Evolutionary conservation across 441 rosid genomes (phyloP).

Genomic region (Eutrema salsugineum): DNA sequence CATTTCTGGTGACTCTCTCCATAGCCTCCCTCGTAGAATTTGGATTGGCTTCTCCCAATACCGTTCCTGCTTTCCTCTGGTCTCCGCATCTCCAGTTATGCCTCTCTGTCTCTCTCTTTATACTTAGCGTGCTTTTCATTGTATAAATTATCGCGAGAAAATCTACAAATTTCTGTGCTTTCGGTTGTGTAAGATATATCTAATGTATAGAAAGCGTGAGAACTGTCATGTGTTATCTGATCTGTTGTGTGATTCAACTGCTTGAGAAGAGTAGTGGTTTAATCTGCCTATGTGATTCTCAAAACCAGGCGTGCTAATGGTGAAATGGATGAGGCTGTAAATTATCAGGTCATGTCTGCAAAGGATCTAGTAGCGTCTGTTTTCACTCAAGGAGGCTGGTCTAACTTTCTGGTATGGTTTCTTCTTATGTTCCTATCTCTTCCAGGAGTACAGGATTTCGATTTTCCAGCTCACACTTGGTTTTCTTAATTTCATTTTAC

Average conservation of each 20-base stretch:
- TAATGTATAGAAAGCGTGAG: not conserved
- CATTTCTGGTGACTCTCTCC: conserved; percentile 24
- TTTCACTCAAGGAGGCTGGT: conserved; percentile 76
- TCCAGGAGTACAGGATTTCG: not conserved
- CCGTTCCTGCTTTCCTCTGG: conserved; percentile 82
- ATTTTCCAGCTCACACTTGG: not conserved
- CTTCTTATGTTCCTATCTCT: not conserved
- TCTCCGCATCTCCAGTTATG: conserved; percentile 54
- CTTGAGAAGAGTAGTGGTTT: not conserved
- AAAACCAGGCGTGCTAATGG: conserved; percentile 31
- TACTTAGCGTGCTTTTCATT: not conserved
- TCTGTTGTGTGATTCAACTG: not conserved
- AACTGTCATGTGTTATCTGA: not conserved
- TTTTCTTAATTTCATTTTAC: not conserved
- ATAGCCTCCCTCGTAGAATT: conserved; percentile 33
- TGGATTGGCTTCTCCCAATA: conserved; percentile 40
- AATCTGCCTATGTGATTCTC: not conserved
- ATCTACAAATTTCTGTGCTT: not conserved
- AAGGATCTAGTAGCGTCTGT: conserved; percentile 67
- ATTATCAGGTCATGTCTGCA: conserved; percentile 73
- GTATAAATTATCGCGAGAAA: not conserved
- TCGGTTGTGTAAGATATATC: not conserved
- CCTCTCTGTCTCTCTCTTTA: not conserved
- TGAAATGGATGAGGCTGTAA: conserved; percentile 43
- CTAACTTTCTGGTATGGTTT: conserved; percentile 61